Conservation (phyloP, 2,329 filamentous ascomycete genomes). For the Exophiala viscosa region DNA sequence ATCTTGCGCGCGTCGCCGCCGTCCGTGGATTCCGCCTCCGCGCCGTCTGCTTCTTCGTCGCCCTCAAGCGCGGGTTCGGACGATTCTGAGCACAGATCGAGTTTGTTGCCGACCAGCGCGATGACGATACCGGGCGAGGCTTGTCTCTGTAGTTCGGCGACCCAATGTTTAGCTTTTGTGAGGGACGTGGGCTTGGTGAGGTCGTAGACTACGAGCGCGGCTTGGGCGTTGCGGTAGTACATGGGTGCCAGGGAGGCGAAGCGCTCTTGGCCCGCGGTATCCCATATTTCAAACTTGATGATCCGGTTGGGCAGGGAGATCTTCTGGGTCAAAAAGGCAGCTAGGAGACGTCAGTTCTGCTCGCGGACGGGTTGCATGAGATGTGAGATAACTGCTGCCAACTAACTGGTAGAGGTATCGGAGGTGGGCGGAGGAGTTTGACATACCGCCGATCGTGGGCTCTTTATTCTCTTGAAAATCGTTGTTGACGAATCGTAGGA, state of each 20-base stretch:
- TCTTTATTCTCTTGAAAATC: constrained; percentile 99
- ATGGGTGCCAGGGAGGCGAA: constrained; percentile 95
- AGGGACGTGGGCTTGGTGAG: constrained; percentile 94
- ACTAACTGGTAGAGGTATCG: too few species aligned
- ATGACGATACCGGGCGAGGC: constrained; percentile 96
- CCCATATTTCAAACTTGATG: constrained; percentile 95
- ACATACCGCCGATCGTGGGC: constrained; percentile 90
- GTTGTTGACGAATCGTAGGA: constrained; percentile 98
- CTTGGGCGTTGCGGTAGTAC: constrained; percentile 99
- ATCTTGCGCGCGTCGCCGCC: constrained; percentile 79
- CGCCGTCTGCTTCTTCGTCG: constrained; percentile 42
- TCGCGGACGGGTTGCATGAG: not conserved
- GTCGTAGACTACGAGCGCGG: constrained; percentile 96
- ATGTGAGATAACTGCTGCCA: not conserved
- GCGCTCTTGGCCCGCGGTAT: constrained; percentile 95
- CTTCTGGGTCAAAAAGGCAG: constrained; percentile 97
- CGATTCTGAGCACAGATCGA: constrained; percentile 69
- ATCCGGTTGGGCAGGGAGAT: constrained; percentile 85
- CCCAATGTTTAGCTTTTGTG: constrained; percentile 97
- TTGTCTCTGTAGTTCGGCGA: constrained; percentile 93
- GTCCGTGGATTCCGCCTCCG: constrained; percentile 57
- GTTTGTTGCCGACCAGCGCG: constrained; percentile 93
- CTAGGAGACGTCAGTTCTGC: constrained; percentile 45
- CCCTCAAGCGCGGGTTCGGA: constrained; percentile 30
- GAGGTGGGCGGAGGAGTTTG: not conserved